Conservation (phyloP, 1,139 yeast genomes). For the Arxiozyma slooffiae region DNA sequence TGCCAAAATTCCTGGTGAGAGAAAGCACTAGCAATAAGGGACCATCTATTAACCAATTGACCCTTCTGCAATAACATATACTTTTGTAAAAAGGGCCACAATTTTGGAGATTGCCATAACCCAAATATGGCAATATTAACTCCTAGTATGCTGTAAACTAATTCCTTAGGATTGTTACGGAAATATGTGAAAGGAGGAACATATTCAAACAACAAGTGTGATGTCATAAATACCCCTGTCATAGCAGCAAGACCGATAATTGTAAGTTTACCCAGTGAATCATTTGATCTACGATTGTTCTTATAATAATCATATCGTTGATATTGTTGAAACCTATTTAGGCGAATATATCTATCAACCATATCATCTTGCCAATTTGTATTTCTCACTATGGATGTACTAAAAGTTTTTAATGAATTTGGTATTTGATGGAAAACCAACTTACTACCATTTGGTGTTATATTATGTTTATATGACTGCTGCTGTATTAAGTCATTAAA, state of each 20-base stretch:
- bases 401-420: not conserved
- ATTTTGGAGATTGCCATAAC: constrained; percentile 59
- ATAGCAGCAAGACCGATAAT: constrained; percentile 33
- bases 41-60: constrained; percentile 39
- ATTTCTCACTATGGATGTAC: not conserved
- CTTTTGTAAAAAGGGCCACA: constrained; percentile 40
- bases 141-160: constrained; percentile 62
- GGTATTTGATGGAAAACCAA: not conserved
- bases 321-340: constrained; percentile 30
- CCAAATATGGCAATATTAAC: constrained; percentile 60
- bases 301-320: constrained; percentile 3
- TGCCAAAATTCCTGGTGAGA: constrained; percentile 82
- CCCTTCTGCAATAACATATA: constrained; percentile 60
- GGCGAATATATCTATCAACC: constrained; percentile 19
- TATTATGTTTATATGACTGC: not conserved
- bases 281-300: constrained; percentile 9
- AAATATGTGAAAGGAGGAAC: constrained; percentile 51
- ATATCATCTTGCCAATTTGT: constrained; percentile 8
- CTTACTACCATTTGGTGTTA: too few species aligned
- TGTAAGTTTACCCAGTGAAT: constrained; percentile 26
- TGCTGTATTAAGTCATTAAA: not conserved
- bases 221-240: constrained; percentile 35
- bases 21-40: constrained; percentile 72
- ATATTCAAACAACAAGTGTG: constrained; percentile 52
- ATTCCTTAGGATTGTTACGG: constrained; percentile 45